phyloP scores from a whole-genome alignment of 225 moss, liverwort and hornwort species.

The Sphagnum contortum region DNA sequence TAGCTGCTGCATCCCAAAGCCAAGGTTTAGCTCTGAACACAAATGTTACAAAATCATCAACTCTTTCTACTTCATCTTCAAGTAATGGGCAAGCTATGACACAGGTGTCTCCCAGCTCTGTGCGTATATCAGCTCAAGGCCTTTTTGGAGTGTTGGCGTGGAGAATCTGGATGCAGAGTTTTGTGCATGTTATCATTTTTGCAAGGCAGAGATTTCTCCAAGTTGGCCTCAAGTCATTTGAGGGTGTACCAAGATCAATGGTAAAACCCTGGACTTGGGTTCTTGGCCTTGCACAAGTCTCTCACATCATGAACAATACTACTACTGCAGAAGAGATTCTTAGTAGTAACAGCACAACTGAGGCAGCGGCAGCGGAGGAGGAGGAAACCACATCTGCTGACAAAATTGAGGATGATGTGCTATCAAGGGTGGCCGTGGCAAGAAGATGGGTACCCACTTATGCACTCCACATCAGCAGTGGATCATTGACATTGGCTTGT shows the following conservation, averaged over 20 bases:
- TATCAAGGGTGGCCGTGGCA: conserved; percentile 23
- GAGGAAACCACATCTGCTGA: not conserved
- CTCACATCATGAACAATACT: not conserved
- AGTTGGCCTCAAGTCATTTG: conserved; percentile 30
- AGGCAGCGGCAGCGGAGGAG: conserved; percentile 10
- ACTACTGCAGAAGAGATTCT: conserved; percentile 12
- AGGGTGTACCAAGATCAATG: conserved; percentile 26
- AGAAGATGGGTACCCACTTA: conserved; percentile 28
- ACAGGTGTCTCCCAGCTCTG: conserved; percentile 9
- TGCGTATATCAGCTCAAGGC: conserved; percentile 27
- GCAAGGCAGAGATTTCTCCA: conserved; percentile 20
- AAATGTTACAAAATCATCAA: conserved; percentile 5
- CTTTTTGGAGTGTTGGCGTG: conserved; percentile 38
- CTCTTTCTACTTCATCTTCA: not conserved
- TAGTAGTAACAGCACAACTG: conserved; percentile 1
- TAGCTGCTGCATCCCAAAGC: conserved; percentile 11
- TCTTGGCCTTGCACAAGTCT: conserved; percentile 5
- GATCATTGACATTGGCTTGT: conserved; percentile 39
- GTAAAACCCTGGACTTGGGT: conserved; percentile 23
- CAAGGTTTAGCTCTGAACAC: conserved; percentile 5
- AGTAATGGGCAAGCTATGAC: not conserved
- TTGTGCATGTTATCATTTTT: conserved; percentile 29
- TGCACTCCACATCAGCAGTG: conserved; percentile 43
- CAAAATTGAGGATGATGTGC: conserved; percentile 9
- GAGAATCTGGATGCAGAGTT: conserved; percentile 46